Conservation (phyloP, 345 rosid species). For the Psidium guajava region DNA sequence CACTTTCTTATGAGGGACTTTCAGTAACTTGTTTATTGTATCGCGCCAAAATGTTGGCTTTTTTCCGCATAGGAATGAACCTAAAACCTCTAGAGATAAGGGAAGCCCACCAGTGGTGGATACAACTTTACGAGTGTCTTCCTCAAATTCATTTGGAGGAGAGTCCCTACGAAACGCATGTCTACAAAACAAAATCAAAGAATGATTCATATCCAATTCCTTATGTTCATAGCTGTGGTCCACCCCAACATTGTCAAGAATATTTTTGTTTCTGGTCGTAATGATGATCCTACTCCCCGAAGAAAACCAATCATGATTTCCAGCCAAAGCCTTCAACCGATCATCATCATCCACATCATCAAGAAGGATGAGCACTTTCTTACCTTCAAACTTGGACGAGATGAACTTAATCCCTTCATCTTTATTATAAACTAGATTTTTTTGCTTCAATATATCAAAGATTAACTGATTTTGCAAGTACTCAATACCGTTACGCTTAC, state of each 20-base stretch:
- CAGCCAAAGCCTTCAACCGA: neutral
- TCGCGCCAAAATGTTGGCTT: neutral
- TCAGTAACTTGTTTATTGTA: neutral
- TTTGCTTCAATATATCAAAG: neutral
- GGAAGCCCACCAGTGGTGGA: neutral
- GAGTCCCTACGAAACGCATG: neutral
- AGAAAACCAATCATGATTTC: neutral
- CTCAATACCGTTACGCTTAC: neutral
- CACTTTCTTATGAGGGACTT: neutral
- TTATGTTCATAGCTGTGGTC: neutral
- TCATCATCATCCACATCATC: neutral
- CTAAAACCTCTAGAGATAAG: neutral
- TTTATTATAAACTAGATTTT: accelerated
- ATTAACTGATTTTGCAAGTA: accelerated
- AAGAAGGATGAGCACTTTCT: neutral
- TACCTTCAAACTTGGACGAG: neutral
- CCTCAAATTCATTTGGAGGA: neutral
- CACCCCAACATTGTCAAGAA: neutral
- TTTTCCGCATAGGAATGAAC: neutral
- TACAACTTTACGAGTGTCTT: neutral
- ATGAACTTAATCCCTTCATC: neutral
- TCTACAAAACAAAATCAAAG: neutral
- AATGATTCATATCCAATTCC: accelerated
- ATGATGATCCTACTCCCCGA: neutral
- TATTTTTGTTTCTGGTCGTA: neutral